Percentiles rank a stretch among this genome's conserved stretches.
These are phyloP conservation scores for Porcisia deanei DNA, from an alignment of 208 protist genomes.

Conservation along the genomic window DNA sequence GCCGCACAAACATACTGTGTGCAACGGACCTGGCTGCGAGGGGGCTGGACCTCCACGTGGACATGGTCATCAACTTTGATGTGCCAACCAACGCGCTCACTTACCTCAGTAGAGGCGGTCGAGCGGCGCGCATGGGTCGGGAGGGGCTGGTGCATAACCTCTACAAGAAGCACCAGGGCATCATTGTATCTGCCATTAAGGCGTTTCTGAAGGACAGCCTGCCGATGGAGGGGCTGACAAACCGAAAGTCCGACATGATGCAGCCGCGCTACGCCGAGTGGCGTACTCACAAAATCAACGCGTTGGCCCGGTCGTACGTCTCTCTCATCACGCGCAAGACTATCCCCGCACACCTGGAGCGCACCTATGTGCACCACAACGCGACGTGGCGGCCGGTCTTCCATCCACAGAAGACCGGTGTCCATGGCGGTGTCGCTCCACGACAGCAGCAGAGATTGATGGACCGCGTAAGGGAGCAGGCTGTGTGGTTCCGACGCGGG, in stretches of 20 bases:
- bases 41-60: conserved; percentile 85
- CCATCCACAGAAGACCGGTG: conserved; percentile 53
- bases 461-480: conserved; percentile 64
- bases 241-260: conserved; percentile 65
- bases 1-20: conserved; percentile 89
- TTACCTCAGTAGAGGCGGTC: conserved; percentile 76
- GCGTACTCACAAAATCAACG: conserved; percentile 77
- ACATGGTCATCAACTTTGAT: conserved; percentile 86
- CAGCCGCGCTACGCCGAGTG: conserved; percentile 80
- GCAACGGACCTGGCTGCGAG: conserved; percentile 89
- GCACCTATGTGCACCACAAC: conserved; percentile 82
- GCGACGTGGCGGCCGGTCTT: conserved; percentile 82
- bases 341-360: conserved; percentile 80
- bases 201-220: conserved; percentile 52
- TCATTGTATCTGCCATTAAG: conserved; percentile 70
- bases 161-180: conserved; percentile 75
- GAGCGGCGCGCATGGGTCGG: conserved; percentile 77
- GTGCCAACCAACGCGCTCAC: conserved; percentile 79
- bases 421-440: conserved; percentile 67
- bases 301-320: conserved; percentile 75
- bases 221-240: conserved; percentile 72
- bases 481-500: conserved; percentile 61
- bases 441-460: conserved; percentile 79
- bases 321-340: conserved; percentile 82
- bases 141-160: conserved; percentile 70